Evolutionary conservation across 2,329 filamentous ascomycete species (phyloP).

Genomic region (Xylariaceae sp.): DNA sequence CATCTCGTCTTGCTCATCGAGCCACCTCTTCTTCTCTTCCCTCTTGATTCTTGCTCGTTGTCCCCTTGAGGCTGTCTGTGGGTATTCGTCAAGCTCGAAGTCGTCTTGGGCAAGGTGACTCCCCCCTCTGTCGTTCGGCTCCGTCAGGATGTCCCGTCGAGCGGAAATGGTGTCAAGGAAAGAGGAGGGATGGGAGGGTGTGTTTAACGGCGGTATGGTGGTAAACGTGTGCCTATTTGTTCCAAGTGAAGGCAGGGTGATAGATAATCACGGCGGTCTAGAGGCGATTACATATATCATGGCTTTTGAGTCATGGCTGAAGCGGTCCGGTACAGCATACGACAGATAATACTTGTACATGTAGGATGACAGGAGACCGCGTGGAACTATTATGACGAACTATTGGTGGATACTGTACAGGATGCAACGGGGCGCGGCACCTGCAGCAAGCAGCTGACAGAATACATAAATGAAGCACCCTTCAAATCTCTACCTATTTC

Average conservation of each 20-base stretch:
- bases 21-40: slow-evolving; percentile 70
- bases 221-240: background rate
- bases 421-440: too few species aligned
- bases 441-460: too few species aligned
- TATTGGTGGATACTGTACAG: too few species aligned
- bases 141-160: slow-evolving; percentile 32
- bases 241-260: background rate
- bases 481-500: too few species aligned
- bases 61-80: slow-evolving; percentile 35
- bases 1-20: slow-evolving; percentile 84
- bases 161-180: slow-evolving; percentile 33
- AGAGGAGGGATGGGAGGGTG: slow-evolving; percentile 40
- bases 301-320: background rate
- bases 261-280: slow-evolving; percentile 6
- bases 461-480: too few species aligned
- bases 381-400: too few species aligned
- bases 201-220: slow-evolving; percentile 39
- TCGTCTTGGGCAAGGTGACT: slow-evolving; percentile 28
- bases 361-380: too few species aligned
- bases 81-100: slow-evolving; percentile 49
- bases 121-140: slow-evolving; percentile 39
- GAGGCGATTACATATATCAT: slow-evolving; percentile 9
- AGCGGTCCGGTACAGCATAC: background rate
- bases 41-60: slow-evolving; percentile 53
- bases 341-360: background rate